Evolutionary conservation across 106 monocot genomes (phyloP).

Genomic region (Hemerocallis citrina): DNA sequence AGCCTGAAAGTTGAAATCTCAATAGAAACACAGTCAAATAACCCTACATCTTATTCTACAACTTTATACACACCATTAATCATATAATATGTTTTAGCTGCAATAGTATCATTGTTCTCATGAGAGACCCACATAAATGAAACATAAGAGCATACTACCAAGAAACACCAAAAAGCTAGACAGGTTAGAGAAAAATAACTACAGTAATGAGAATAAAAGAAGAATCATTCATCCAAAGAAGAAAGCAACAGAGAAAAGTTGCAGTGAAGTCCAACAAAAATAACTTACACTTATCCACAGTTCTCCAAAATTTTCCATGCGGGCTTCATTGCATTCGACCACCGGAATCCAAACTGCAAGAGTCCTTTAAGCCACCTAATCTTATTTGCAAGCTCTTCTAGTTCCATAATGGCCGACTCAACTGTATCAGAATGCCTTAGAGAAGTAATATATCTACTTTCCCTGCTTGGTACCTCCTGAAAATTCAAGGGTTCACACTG

Average conservation of each 20-base stretch:
- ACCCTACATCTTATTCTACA: too few species aligned
- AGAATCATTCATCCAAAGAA: not conserved
- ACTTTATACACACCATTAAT: too few species aligned
- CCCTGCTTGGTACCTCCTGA: conserved; percentile 1
- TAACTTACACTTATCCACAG: conserved; percentile 13
- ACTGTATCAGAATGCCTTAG: conserved; percentile 23
- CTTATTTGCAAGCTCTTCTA: conserved; percentile 56
- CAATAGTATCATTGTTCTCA: too few species aligned
- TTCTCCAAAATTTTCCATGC: conserved; percentile 42
- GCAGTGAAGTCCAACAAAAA: not conserved
- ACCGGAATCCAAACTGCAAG: conserved; percentile 30
- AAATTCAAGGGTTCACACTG: not conserved
- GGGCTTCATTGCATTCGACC: conserved; percentile 40
- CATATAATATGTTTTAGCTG: too few species aligned
- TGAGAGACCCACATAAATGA: too few species aligned
- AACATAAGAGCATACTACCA: too few species aligned
- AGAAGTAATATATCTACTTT: conserved; percentile 5
- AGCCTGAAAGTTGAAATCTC: too few species aligned
- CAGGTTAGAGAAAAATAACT: not conserved
- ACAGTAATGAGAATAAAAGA: not conserved
- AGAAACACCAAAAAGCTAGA: too few species aligned
- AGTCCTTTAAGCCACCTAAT: conserved; percentile 65
- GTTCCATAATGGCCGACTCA: conserved; percentile 45
- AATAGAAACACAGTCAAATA: too few species aligned
- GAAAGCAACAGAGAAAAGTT: not conserved